Percentiles rank a stretch among this genome's conserved stretches.
Evolutionary conservation across 2,329 filamentous ascomycete genomes (phyloP).

Genomic region (Beauveria sp.): DNA sequence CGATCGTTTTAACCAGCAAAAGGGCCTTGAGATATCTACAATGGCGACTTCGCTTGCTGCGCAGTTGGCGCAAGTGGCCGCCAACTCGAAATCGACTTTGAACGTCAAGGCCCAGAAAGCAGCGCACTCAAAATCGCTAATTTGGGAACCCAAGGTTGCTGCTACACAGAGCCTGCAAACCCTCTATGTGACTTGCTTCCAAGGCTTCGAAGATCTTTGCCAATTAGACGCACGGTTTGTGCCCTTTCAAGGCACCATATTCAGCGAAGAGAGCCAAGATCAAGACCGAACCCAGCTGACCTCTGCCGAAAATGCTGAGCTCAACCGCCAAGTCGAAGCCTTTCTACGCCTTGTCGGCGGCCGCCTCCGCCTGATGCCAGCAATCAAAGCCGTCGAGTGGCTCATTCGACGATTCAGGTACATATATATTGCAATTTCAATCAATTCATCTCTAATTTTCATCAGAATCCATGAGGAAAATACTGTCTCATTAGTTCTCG

Average conservation of each 20-base stretch:
- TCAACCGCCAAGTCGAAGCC: constrained; percentile 69
- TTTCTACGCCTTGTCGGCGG: constrained; percentile 77
- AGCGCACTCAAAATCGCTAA: constrained; percentile 86
- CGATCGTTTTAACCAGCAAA: neutral
- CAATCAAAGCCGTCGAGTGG: constrained; percentile 91
- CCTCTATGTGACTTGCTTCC: constrained; percentile 76
- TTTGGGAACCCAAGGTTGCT: constrained; percentile 82
- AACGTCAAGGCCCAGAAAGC: constrained; percentile 90
- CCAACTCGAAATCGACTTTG: constrained; percentile 81
- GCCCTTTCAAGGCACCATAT: constrained; percentile 69
- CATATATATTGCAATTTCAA: constrained; percentile 16
- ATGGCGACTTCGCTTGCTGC: constrained; percentile 86
- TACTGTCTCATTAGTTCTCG: constrained; percentile 66
- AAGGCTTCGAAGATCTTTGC: constrained; percentile 89
- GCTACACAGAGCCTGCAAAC: constrained; percentile 84
- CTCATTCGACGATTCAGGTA: constrained; percentile 84
- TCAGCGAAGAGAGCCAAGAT: constrained; percentile 86
- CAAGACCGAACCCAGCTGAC: constrained; percentile 86
- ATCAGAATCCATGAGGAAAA: constrained; percentile 85
- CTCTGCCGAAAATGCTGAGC: constrained; percentile 68
- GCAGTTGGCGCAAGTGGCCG: constrained; percentile 88
- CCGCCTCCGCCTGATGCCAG: constrained; percentile 74
- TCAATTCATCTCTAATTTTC: constrained; percentile 6
- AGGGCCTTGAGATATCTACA: constrained; percentile 7
- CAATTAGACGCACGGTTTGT: constrained; percentile 73